Base-by-base conservation (phyloP, 1,284 basidiomycete species). In the Termitomyces sp. region DNA sequence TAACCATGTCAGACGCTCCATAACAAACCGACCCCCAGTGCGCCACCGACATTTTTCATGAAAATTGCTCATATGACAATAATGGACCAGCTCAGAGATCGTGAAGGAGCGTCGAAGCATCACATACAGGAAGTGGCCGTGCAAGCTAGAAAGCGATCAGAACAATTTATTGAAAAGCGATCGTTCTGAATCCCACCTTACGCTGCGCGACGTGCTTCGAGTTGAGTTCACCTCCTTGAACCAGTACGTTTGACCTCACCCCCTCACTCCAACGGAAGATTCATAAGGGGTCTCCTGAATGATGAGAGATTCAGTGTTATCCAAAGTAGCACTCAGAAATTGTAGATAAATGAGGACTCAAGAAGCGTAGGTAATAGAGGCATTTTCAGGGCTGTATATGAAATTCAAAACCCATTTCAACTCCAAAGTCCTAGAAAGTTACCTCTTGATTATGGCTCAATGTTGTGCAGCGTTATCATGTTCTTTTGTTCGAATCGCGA, bases 21-120 rank as follows among this genome's bases (percentile, higher is more conserved):
- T 21, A 71, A 45, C 24, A 64, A 47, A 5, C 68, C 70, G 45
- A 73, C 70, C 13, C 64, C 66, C 13, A 70, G 36, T 28, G 73
- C 73, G 30, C 73, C 73, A 31, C 63, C 67, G 17, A 73, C 60
- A 21, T 71, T 74, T 42, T 68, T 71, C 9, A 74, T 38, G 6
- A 74, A 39, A 39, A 73, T 69, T 0, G 71, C 71, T 72, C 72
- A 75, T 10, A 71, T 70, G 3, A 75, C 73, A n/a, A 75, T 63
- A 1, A 73, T 70, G 56, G 67, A 72, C 1, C 1, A 68, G 64
- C 53, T 73, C 71, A 56, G 57, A 61, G 19, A 17, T 57, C 57
- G 49, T 36, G 36, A 42, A 19, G 12, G 40, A 7, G 34, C 15
- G 15, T 6, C 31, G 21, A 30, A 31, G 33, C 30, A 48, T 51